Evolutionary conservation across 163 green algal genomes (phyloP), one percentile per base, ranked within the genome.

Genomic region (Chlorella variabilis): DNA sequence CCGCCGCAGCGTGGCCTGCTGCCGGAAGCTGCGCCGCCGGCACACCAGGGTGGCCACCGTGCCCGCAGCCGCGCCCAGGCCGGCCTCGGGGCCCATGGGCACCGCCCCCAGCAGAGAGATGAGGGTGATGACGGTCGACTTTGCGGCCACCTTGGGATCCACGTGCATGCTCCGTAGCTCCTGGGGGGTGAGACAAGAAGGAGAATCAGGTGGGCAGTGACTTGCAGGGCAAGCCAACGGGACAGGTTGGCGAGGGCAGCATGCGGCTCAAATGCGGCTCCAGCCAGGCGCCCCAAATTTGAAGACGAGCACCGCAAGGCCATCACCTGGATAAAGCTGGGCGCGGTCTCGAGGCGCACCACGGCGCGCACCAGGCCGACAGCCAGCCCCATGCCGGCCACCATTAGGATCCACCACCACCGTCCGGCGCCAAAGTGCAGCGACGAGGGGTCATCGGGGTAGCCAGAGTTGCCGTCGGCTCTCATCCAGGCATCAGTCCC

Each of bases 311-410:
- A n/a, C n/a, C n/a, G n/a, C n/a, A n/a, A n/a, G n/a, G n/a, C n/a
- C n/a, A n/a, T 51, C 36, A 65, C 79, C 18, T 48, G n/a, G 6
- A 85, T 71, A 41, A 85, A 85, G 7, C n/a, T 69, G 27, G 69
- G 54, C 2, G 71, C 51, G 11, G 38, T 54, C 25, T 81, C 80
- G 27, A 85, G 45, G 8, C 51, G 48, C 4, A 81, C 34, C 18
- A 45, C 3, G 18, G 48, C 45, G 36, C 74, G 80, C 0, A 42
- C 58, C 25, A 67, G 38, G 23, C 65, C 80, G n/a, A 77, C 77
- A 6, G 62, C 39, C 42, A 85, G 71, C 42, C 80, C 80, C 49
- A 42, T 48, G 42, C 54, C 80, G 18, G 27, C 80, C 61, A 27
- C 23, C 25, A 85, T 8, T 3, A 38, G 58, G 3, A 76, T 48